Evolutionary conservation across 1,284 basidiomycete species (phyloP), one percentile per base, ranked within the genome.

Genomic region (Moesziomyces globuligerus): DNA sequence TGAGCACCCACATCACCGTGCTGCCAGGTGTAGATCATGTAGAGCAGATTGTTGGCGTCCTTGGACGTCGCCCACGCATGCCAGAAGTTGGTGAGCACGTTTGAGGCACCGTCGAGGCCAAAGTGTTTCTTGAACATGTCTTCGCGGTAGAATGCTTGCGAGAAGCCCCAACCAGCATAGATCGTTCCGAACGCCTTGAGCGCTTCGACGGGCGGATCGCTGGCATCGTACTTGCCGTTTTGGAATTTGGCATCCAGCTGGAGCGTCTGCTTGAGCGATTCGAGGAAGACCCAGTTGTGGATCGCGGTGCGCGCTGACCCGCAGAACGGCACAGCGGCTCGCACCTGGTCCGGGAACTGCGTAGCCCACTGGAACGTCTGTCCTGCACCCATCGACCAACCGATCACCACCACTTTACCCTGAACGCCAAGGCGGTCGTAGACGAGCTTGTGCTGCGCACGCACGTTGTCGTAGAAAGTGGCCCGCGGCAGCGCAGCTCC

Each of bases 91-190:
- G 3, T 32, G 6, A 74, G 40, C 32, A 73, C 34, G 3, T 48
- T 47, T n/a, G 34, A 36, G 13, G 39, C 45, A 0, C 55, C 47
- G 5, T 64, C 41, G 23, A 73, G 25, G 3, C 70, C 59, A 37
- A 64, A 74, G 44, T 72, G 26, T 20, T 54, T 73, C 1, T 40
- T 42, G 45, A 73, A 74, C 29, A 38, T 41, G 28, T 72, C 32
- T 21, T 71, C 32, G 11, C 75, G 55, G 34, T 76, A 76, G 45
- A 74, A 77, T 0, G 70, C 51, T 46, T 76, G 72, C 15, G 48
- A 55, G 52, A 77, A 72, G 4, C 74, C 75, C 74, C 74, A 76
- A 1, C 57, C 69, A 29, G 75, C 72, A 44, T 72, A 77, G 41
- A 76, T 70, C 25, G 65, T 59, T 6, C 60, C 72, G 20, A 77